Base-by-base conservation (phyloP, 1,284 basidiomycete genomes). In the Trichosporon inkin region DNA sequence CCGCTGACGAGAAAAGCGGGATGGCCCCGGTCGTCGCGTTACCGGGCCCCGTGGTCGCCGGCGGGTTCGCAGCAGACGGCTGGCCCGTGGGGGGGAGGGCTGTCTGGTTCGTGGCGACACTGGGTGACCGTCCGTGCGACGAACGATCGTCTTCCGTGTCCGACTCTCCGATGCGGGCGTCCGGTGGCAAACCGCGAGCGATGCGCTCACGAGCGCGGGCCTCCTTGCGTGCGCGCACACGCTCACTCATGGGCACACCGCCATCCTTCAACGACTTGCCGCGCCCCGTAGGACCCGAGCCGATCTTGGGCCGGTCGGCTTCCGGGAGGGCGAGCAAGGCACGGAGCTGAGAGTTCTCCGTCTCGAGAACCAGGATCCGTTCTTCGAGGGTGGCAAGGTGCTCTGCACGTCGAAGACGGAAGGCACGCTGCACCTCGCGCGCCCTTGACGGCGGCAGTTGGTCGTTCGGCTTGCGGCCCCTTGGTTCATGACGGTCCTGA, bases 361-460 rank as follows among this genome's bases (percentile, higher is more conserved):
- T 86, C 79, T 93, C 90, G 54, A 94, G 84, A 71, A 89, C 86
- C 57, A 85, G 78, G 59, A 93, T 90, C 68, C 90, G 84, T 71
- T 87, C 80, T 78, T 94, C 91, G 59, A 94, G 80, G 55, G 88
- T 85, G 79, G 88, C 85, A 57, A 95, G 83, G 78, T 94, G 91
- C 62, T 91, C 90, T 62, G 90, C 90, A 69, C 92, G 85, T 65
- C 92, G 83, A 24, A 92, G 90, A 68, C 92, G 85, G 80, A 95
- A 96, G 3, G 92, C 92, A 67, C 92, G 82, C 77, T 96, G 92
- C 34, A 95, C 91, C 74, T 95, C 92, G 59, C 92, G 82, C 32
- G 92, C 92, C 63, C 92, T 86, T 72, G 93, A 93, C 36, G 91
- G 91, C 65, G 91, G 91, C 39, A 94, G 85, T 72, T 88, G 89